A percentile compares a stretch with the other conserved stretches of the same genome.
phyloP scores from a whole-genome alignment of 352 stramenopile genomes.

The Globisporangium orthogonon region DNA sequence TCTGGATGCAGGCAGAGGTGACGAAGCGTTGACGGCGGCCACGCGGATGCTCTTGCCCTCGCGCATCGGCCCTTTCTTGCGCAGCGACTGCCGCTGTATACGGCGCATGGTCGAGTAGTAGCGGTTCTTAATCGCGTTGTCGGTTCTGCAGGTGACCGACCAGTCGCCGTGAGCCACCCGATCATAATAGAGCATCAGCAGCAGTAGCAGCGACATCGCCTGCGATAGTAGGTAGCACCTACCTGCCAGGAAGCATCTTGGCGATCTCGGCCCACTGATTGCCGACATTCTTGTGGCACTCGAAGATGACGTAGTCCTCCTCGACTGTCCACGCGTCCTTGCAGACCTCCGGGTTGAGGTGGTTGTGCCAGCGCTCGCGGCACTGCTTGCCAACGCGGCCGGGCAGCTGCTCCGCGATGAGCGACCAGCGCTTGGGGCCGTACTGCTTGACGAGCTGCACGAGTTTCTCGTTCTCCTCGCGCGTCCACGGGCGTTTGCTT shows the following conservation, averaged over 20 bases:
- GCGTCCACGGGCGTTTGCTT: constrained; percentile 82
- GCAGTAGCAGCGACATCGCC: too few relatives aligned
- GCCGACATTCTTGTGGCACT: constrained; percentile 88
- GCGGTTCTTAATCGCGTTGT: constrained; percentile 91
- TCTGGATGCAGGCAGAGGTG: constrained; percentile 12
- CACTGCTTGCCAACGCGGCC: constrained; percentile 88
- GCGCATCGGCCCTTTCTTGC: constrained; percentile 77
- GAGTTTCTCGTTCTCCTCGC: constrained; percentile 87
- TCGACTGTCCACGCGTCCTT: constrained; percentile 88
- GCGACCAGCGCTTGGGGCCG: constrained; percentile 84
- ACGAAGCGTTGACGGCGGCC: constrained; percentile 48
- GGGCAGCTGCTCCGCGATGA: constrained; percentile 86
- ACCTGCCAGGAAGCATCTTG: constrained; percentile 85
- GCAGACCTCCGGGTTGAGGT: constrained; percentile 82
- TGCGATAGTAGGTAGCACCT: not conserved
- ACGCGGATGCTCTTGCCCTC: constrained; percentile 80
- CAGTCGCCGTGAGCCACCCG: not conserved
- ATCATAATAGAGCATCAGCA: not conserved
- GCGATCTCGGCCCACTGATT: constrained; percentile 92
- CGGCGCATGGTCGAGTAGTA: constrained; percentile 91
- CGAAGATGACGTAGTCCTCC: constrained; percentile 89
- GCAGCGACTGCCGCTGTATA: constrained; percentile 84
- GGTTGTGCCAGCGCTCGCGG: constrained; percentile 86
- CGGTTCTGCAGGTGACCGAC: constrained; percentile 33
- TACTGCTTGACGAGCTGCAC: constrained; percentile 88